Base-by-base conservation (phyloP, 257 asterid species). In the Pogostemon cablin region DNA sequence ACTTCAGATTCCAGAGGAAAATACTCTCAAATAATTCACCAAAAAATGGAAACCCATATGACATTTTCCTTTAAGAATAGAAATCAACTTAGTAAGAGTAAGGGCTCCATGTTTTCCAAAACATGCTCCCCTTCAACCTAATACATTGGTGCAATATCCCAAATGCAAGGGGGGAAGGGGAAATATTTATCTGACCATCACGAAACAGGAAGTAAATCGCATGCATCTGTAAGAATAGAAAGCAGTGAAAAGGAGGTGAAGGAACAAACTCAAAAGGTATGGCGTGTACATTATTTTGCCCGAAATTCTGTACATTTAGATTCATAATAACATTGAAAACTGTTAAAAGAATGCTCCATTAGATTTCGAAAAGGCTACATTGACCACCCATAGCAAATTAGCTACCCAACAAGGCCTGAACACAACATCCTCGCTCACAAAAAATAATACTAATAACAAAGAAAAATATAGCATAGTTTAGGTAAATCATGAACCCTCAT, bases 21-120 rank as follows among this genome's bases (percentile, higher is more conserved):
- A 59, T 56, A 76, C 56, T 48, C 79, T 55, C 67, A 15, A 46
- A 76, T 9, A 59, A 43, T 72, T 53, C 38, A 64, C 71, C 79
- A 77, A 69, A 59, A 39, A 59, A 20, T 52, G 74, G 72, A 55
- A 43, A 73, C 11, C 55, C 61, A 63, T 15, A 17, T 54, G 53
- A 65, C 34, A 64, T 4, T 49, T 12, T 11, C 38, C 60, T n/a
- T 11, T 11, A 57, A 25, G 32, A 25, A 32, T 11, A 34, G 4
- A 70, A 59, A 46, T 42, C 64, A 52, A 65, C 60, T 46, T 2
- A 68, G 67, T 57, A 69, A 79, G 39, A 68, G 75, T 47, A 74
- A 41, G 37, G 46, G 61, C 60, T 48, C 53, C 75, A 61, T 25
- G 20, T 47, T 10, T 7, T 53, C 77, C 52, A 40, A 34, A 38